phyloP scores from a whole-genome alignment of 768 basidiomycete genomes.

The Podaxis carcinomalis region DNA sequence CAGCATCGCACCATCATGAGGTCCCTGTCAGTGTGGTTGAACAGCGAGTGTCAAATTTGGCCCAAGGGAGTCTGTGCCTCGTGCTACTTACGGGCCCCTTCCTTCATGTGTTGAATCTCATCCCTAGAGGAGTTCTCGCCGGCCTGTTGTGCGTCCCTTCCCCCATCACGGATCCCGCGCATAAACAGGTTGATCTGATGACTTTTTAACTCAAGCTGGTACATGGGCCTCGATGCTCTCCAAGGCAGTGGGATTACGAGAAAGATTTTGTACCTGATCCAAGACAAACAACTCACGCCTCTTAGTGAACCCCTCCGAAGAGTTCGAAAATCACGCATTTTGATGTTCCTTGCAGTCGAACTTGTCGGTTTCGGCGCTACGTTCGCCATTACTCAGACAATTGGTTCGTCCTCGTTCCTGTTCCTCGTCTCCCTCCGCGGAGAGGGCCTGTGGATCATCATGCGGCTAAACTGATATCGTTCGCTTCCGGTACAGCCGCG shows the following conservation, averaged over 20 bases:
- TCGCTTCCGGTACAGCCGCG: slow-evolving; percentile 47
- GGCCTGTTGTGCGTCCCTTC: slow-evolving; percentile 71
- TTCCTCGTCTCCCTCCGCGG: neutral
- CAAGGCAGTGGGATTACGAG: slow-evolving; percentile 77
- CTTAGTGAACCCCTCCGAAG: slow-evolving; percentile 64
- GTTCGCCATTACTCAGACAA: slow-evolving; percentile 88
- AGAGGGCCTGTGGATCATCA: slow-evolving; percentile 17
- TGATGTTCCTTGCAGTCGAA: slow-evolving; percentile 71
- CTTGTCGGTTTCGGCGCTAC: slow-evolving; percentile 83
- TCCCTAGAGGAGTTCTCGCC: slow-evolving; percentile 80
- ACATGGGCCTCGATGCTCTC: slow-evolving; percentile 86
- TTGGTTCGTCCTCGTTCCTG: slow-evolving; percentile 43
- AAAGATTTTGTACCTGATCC: slow-evolving; percentile 75
- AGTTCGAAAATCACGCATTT: slow-evolving; percentile 71
- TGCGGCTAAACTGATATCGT: slow-evolving; percentile 14
- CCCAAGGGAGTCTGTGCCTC: slow-evolving; percentile 75
- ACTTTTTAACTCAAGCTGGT: slow-evolving; percentile 53
- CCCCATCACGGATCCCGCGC: neutral
- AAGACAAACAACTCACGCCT: slow-evolving; percentile 62
- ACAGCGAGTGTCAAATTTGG: slow-evolving; percentile 89
- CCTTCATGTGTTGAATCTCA: slow-evolving; percentile 70
- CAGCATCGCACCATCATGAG: slow-evolving; percentile 30
- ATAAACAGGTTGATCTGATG: neutral
- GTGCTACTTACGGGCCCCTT: slow-evolving; percentile 81
- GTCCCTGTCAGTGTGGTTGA: slow-evolving; percentile 78